Percentiles rank a stretch among this genome's conserved stretches.
Conservation (phyloP, 768 basidiomycete species). For the Kwoniella newhampshirensis region DNA sequence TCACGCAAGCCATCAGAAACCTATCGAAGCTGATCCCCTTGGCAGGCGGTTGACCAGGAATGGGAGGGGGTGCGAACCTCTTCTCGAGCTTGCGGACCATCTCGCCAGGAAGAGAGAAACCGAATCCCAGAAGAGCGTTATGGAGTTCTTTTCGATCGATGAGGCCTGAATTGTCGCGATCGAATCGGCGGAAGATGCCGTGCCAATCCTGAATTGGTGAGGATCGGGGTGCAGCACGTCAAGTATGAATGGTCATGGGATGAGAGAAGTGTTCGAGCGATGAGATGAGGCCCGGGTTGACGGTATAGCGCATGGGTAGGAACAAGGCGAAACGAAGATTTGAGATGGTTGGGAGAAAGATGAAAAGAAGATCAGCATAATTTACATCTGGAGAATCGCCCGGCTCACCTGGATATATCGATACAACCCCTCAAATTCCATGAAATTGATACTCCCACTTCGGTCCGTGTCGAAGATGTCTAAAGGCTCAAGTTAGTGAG, state of each 20-base stretch:
- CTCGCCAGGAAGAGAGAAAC: conserved; percentile 49
- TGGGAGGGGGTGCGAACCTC: conserved; percentile 47
- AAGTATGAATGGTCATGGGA: neutral
- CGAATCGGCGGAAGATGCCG: conserved; percentile 53
- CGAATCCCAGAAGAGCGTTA: conserved; percentile 50
- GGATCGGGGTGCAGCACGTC: no score
- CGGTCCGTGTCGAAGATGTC: conserved; percentile 53
- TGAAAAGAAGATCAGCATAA: neutral
- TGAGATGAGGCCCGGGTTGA: no score
- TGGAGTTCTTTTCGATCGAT: conserved; percentile 53
- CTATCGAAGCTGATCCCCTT: conserved; percentile 52
- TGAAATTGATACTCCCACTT: conserved; percentile 50
- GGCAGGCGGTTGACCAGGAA: conserved; percentile 6
- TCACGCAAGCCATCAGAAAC: conserved; percentile 54
- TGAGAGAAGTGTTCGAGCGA: neutral
- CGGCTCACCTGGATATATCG: conserved; percentile 50
- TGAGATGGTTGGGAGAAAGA: neutral
- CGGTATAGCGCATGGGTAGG: neutral
- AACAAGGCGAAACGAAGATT: neutral
- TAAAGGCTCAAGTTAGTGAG: conserved; percentile 14
- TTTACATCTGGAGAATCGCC: conserved; percentile 1
- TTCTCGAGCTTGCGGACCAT: conserved; percentile 52
- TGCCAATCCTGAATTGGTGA: conserved; percentile 55
- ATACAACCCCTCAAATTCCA: conserved; percentile 53
- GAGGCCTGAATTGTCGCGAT: conserved; percentile 50